Evolutionary conservation across 805 yeast genomes (phyloP).

Genomic region (Myxozyma melibiosi): DNA sequence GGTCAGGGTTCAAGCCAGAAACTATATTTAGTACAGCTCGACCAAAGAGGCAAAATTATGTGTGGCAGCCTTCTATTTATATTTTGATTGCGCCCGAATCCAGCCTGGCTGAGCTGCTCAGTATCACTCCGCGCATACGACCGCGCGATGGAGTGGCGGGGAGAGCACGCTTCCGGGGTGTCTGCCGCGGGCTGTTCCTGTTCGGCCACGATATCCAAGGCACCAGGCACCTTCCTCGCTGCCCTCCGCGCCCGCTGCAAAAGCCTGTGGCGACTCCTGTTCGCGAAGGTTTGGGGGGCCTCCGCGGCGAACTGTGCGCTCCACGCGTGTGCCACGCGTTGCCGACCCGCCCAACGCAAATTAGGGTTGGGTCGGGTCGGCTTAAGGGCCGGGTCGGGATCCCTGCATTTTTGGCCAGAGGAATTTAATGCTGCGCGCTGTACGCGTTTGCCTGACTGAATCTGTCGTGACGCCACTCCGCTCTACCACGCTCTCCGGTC

Average conservation of each 20-base stretch:
- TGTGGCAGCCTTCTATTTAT: no score
- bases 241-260: not conserved
- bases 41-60: no score
- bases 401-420: not conserved
- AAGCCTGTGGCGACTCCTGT: no score
- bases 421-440: not conserved
- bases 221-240: not conserved
- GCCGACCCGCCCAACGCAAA: not conserved
- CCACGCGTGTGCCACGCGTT: constrained; percentile 10
- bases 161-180: not conserved
- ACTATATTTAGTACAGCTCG: no score
- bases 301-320: not conserved
- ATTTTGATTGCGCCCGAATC: no score
- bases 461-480: no score
- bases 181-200: not conserved
- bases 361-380: not conserved
- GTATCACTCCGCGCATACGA: no score
- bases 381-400: constrained; percentile 2
- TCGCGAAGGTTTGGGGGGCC: no score
- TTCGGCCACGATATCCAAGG: not conserved
- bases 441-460: not conserved
- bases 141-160: no score
- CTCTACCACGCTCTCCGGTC: not conserved
- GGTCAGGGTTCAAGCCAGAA: no score
- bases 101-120: no score